Conservation (phyloP, 1,284 basidiomycete species). For the Neotropicomus parvogracilis region DNA sequence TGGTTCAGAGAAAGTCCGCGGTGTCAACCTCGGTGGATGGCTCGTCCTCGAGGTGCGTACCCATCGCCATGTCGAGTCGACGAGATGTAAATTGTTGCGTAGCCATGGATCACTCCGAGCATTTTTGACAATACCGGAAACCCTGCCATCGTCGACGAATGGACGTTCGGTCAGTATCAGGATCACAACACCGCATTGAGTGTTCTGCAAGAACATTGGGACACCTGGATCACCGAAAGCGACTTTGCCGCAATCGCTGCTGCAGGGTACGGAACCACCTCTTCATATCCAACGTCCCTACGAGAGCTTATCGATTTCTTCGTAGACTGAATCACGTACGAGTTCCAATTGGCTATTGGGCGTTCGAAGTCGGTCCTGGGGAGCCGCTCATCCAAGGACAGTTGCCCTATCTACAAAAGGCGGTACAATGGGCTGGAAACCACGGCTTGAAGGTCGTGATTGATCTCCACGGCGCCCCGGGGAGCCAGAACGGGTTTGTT, state of each 20-base stretch:
- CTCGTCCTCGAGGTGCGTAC: conserved; percentile 65
- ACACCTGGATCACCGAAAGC: conserved; percentile 75
- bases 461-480: conserved; percentile 82
- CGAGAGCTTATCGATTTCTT: neutral
- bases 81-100: conserved; percentile 1
- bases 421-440: conserved; percentile 74
- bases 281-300: neutral
- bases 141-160: conserved; percentile 66
- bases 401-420: conserved; percentile 66
- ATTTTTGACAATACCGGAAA: conserved; percentile 81
- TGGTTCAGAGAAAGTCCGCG: conserved; percentile 47
- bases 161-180: conserved; percentile 74
- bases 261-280: conserved; percentile 52
- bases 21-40: conserved; percentile 69
- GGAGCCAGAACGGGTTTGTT: conserved; percentile 73
- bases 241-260: conserved; percentile 73
- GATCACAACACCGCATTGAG: conserved; percentile 44
- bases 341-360: conserved; percentile 91
- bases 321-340: conserved; percentile 78
- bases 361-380: conserved; percentile 74
- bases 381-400: conserved; percentile 87
- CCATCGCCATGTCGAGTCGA: neutral
- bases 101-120: conserved; percentile 85
- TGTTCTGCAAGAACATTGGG: conserved; percentile 67
- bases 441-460: conserved; percentile 79